Evolutionary conservation across 305 asterid genomes (phyloP), one percentile per base, ranked within the genome.

Genomic region (Plantago lanceolata): DNA sequence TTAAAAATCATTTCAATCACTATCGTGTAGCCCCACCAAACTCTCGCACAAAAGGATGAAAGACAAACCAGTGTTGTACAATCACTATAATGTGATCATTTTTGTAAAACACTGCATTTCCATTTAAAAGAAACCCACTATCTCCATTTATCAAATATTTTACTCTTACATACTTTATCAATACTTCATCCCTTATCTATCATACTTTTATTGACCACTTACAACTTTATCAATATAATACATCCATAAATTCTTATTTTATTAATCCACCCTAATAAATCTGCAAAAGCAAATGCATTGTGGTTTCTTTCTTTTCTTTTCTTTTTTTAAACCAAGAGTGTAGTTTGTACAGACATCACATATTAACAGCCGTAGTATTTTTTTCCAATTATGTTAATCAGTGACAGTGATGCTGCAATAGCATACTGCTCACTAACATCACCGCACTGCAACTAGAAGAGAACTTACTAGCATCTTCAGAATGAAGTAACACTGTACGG

Each of bases 401-500:
- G 15, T 14, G 59, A 19, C 7, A 13, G 19, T 54, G 28, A 24
- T 31, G 61, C 18, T 29, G 61, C 44, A 56, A 56, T 54, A 54
- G 37, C 6, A 37, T 14, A 29, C 37, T 29, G 15, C 21, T 52
- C 28, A 20, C 16, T 9, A 52, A 20, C 57, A 20, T 14, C n/a
- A 37, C 12, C 56, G 43, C 58, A 49, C 59, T 47, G 70, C 40
- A 67, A 56, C 56, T 53, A 56, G 50, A 65, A 59, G 67, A 60
- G 45, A 52, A 78, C 96, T 83, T 83, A 87, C 97, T 79, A 65
- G 94, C 83, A 71, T 82, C 97, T 80, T 75, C 73, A 48, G 96
- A 83, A 72, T 60, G 70, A 77, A 69, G 83, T 63, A 84, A 70
- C 58, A 72, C 56, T 60, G 63, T 75, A 79, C 81, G 90, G 65